Evolutionary conservation across 1,284 basidiomycete species (phyloP), one percentile per base, ranked within the genome.

Genomic region (Malassezia pachydermatis): DNA sequence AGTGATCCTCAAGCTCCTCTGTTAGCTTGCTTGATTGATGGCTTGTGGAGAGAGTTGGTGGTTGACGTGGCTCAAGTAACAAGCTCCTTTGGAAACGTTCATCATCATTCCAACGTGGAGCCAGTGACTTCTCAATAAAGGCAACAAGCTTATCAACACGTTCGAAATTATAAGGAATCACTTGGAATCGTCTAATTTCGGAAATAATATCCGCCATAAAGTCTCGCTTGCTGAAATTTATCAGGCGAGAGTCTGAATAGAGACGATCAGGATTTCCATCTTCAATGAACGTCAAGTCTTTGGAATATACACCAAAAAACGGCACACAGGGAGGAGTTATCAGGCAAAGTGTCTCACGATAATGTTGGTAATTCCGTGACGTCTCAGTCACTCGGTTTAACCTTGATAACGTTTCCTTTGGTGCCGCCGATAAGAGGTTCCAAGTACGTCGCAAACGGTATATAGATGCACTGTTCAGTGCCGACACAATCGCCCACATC

Each of bases 231-330:
- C 84, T 82, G 75, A 98, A 98, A 75, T 99, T 96, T 76, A 98
- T 84, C 59, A 95, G 77, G 23, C 55, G 51, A 5, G 53, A 57
- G 24, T 82, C 84, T 30, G 73, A 73, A 54, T 74, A 73, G 19
- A 81, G 79, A 5, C 87, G 75, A 75, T 98, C 88, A 47, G 86
- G 84, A 69, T 90, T 90, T n/a, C 92, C 94, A 66, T 98, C 94
- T 72, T 95, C 88, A 70, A 95, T 94, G 74, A 98, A 96, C 3
- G 89, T 90, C 49, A 98, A 77, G 20, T 87, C 88, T 4, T 90
- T 89, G 16, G 98, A 79, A 76, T 94, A 96, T 76, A 94, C 94
- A 62, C 92, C 92, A 45, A 99, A 84, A 75, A 98, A 99, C 5
- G 94, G 94, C 0, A 98, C 90, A 72, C 90, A 95, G 41, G 94